phyloP scores from a whole-genome alignment of 805 yeast species.

The Jamesozyma jinghongensis region DNA sequence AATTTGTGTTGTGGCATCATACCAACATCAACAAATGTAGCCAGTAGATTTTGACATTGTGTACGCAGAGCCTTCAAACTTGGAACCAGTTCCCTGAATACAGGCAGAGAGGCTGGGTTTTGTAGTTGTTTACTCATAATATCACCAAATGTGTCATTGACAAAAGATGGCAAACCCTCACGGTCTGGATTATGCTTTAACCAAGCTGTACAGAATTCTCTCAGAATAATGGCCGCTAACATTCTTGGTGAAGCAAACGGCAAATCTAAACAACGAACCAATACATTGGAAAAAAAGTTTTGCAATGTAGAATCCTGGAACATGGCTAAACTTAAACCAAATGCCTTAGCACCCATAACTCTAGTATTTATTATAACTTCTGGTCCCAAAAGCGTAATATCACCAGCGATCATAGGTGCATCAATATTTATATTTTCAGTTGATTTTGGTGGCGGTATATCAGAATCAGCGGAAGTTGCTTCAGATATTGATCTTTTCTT shows the following conservation, averaged over 20 bases:
- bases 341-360: conserved; percentile 62
- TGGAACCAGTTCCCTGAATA: conserved; percentile 73
- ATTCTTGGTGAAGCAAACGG: conserved; percentile 77
- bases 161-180: conserved; percentile 22
- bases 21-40: conserved; percentile 69
- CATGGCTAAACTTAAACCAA: conserved; percentile 56
- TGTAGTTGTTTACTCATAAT: conserved; percentile 32
- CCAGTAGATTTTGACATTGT: conserved; percentile 74
- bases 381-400: conserved; percentile 71
- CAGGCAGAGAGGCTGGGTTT: conserved; percentile 38
- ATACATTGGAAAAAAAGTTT: conserved; percentile 32
- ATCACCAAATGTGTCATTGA: conserved; percentile 25
- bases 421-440: conserved; percentile 76
- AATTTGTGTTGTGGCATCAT: conserved; percentile 59
- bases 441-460: conserved; percentile 42
- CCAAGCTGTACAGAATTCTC: conserved; percentile 48
- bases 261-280: conserved; percentile 40
- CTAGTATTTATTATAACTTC: conserved; percentile 70
- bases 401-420: conserved; percentile 87
- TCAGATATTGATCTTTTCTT: conserved; percentile 27
- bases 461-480: conserved; percentile 19
- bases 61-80: conserved; percentile 76
- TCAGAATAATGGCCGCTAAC: conserved; percentile 56
- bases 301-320: conserved; percentile 35
- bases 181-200: conserved; percentile 7